Conservation (phyloP, 495 filamentous ascomycete genomes). For the Trichoderma virens region DNA sequence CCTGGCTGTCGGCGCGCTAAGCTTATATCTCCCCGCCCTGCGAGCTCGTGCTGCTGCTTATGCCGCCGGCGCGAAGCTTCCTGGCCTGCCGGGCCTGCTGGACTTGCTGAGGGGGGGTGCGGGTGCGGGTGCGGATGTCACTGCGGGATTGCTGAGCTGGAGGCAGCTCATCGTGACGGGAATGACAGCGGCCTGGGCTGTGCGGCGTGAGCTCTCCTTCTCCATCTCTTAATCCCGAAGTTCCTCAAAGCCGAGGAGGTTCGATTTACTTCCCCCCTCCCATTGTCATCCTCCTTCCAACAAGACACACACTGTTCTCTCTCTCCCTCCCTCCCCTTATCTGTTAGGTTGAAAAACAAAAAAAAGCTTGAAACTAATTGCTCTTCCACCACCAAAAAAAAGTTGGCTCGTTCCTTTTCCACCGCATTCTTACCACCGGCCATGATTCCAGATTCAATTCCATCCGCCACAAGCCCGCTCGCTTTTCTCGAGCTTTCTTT, state of each 20-base stretch:
- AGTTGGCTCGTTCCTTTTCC: constrained; percentile 56
- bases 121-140: constrained; percentile 10
- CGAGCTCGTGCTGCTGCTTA: constrained; percentile 37
- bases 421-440: constrained; percentile 44
- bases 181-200: constrained; percentile 50
- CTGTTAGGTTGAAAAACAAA: neutral
- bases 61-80: constrained; percentile 26
- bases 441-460: constrained; percentile 54
- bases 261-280: too few relatives aligned
- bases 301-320: neutral
- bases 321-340: too few relatives aligned
- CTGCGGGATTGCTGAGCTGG: constrained; percentile 45
- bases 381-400: neutral
- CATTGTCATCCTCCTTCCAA: too few relatives aligned
- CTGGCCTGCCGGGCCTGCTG: constrained; percentile 41
- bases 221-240: neutral
- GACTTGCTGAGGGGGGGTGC: constrained; percentile 23
- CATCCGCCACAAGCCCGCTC: constrained; percentile 43
- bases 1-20: constrained; percentile 46
- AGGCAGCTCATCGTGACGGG: constrained; percentile 51
- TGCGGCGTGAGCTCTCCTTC: constrained; percentile 35
- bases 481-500: constrained; percentile 49
- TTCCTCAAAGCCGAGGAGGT: neutral
- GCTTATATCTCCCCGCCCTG: constrained; percentile 52
- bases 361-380: neutral